phyloP scores from a whole-genome alignment of 192 early-diverging fungal genomes.

The Coemansia aciculifera region DNA sequence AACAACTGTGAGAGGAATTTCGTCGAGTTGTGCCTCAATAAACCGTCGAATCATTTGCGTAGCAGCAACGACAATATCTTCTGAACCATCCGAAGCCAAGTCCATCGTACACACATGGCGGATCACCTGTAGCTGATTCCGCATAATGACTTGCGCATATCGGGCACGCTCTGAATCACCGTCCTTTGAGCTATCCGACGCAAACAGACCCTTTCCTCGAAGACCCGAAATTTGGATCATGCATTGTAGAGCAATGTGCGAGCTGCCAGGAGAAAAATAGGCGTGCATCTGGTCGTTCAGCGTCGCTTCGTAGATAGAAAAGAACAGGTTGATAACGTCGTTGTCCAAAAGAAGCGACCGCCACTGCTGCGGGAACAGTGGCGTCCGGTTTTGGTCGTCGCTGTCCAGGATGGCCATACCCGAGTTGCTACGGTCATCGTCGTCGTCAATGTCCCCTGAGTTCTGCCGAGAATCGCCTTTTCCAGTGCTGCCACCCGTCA shows the following conservation, averaged over 20 bases:
- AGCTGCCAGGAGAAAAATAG: slow-evolving; percentile 49
- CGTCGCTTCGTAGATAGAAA: slow-evolving; percentile 46
- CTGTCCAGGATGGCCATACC: slow-evolving; percentile 28
- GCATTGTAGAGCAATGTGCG: slow-evolving; percentile 50
- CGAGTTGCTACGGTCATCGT: slow-evolving; percentile 18
- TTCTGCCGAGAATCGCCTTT: not conserved
- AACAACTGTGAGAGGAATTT: slow-evolving; percentile 24
- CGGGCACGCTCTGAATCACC: slow-evolving; percentile 36
- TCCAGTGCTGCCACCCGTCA: not conserved
- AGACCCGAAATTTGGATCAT: slow-evolving; percentile 49
- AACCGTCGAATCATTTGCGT: slow-evolving; percentile 54
- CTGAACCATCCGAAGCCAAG: slow-evolving; percentile 34
- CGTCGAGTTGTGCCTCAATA: slow-evolving; percentile 50
- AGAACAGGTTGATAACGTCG: slow-evolving; percentile 45
- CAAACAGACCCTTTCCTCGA: slow-evolving; percentile 45
- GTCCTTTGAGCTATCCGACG: slow-evolving; percentile 8
- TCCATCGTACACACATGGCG: slow-evolving; percentile 50
- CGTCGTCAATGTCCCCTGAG: slow-evolving; percentile 4
- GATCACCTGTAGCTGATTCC: slow-evolving; percentile 44
- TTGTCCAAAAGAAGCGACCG: slow-evolving; percentile 40
- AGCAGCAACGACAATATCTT: slow-evolving; percentile 47
- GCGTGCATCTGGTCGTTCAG: slow-evolving; percentile 52
- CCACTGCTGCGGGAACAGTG: slow-evolving; percentile 41
- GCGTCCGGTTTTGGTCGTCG: slow-evolving; percentile 38
- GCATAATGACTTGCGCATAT: slow-evolving; percentile 44